Percentiles rank a stretch among this genome's conserved stretches.
Evolutionary conservation across 441 rosid species (phyloP).

Genomic region (Brassica hybrid): DNA sequence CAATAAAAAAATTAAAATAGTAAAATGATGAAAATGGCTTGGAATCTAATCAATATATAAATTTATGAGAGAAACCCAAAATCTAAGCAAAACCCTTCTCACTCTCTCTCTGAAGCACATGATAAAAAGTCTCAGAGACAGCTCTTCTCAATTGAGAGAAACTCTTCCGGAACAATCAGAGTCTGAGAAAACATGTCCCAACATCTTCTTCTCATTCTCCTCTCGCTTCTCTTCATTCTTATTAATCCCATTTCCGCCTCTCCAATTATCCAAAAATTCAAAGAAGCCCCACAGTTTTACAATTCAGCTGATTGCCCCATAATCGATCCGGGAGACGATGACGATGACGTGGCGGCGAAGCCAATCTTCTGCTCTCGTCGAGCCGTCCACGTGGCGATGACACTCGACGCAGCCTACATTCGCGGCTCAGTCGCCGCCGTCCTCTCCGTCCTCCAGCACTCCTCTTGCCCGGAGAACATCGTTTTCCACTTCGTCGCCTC

Average conservation of each 20-base stretch:
- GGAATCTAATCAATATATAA: slow-evolving; percentile 38
- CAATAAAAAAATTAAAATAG: not conserved
- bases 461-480: slow-evolving; percentile 84
- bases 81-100: slow-evolving; percentile 34
- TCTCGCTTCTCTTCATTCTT: slow-evolving; percentile 17
- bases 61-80: slow-evolving; percentile 35
- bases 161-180: slow-evolving; percentile 15
- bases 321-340: slow-evolving; percentile 32
- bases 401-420: slow-evolving; percentile 77
- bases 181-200: slow-evolving; percentile 41
- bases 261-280: slow-evolving; percentile 55
- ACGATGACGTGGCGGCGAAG: slow-evolving; percentile 28
- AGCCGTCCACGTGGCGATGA: slow-evolving; percentile 89
- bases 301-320: slow-evolving; percentile 75
- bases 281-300: slow-evolving; percentile 92
- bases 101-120: slow-evolving; percentile 18
- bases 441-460: slow-evolving; percentile 88
- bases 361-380: slow-evolving; percentile 57
- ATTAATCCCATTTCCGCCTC: slow-evolving; percentile 37
- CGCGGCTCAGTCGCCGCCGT: slow-evolving; percentile 96
- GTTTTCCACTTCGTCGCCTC: slow-evolving; percentile 88
- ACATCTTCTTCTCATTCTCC: slow-evolving; percentile 17
- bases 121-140: slow-evolving; percentile 38
- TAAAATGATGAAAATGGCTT: slow-evolving; percentile 40
- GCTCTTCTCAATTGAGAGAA: slow-evolving; percentile 29